Evolutionary conservation across 495 filamentous ascomycete genomes (phyloP).

Genomic region (Penicillium antarcticum): DNA sequence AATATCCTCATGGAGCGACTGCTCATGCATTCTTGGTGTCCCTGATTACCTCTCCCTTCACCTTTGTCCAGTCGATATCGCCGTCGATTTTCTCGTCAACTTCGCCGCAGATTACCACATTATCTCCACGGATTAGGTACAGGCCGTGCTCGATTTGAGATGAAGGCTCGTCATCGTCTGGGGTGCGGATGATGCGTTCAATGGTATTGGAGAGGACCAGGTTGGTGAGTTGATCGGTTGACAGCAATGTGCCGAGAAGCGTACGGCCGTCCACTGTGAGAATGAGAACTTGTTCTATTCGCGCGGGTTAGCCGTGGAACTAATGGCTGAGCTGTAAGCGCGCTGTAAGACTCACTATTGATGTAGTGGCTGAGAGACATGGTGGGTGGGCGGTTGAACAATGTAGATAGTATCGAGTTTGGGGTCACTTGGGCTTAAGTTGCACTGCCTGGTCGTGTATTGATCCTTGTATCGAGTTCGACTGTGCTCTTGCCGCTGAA

Average conservation of each 20-base stretch:
- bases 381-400: conserved; percentile 15
- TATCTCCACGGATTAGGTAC: conserved; percentile 91
- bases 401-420: neutral
- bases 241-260: conserved; percentile 75
- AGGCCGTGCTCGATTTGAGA: conserved; percentile 79
- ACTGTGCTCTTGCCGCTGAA: neutral
- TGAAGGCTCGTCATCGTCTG: conserved; percentile 78
- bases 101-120: conserved; percentile 85
- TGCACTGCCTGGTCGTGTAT: conserved; percentile 3
- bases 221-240: conserved; percentile 91
- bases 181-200: conserved; percentile 83
- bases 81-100: conserved; percentile 85
- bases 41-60: conserved; percentile 79
- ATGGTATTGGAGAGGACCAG: conserved; percentile 80
- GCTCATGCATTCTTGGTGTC: conserved; percentile 73
- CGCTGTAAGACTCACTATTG: conserved; percentile 50
- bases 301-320: conserved; percentile 7
- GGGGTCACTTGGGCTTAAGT: neutral
- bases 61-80: conserved; percentile 87
- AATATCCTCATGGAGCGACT: neutral
- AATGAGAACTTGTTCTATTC: conserved; percentile 81
- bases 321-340: neutral
- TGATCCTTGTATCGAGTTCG: neutral
- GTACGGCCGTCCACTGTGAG: conserved; percentile 91
- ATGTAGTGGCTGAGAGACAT: conserved; percentile 69